phyloP scores from a whole-genome alignment of 2,329 filamentous ascomycete genomes.

The Botrytis medusae region DNA sequence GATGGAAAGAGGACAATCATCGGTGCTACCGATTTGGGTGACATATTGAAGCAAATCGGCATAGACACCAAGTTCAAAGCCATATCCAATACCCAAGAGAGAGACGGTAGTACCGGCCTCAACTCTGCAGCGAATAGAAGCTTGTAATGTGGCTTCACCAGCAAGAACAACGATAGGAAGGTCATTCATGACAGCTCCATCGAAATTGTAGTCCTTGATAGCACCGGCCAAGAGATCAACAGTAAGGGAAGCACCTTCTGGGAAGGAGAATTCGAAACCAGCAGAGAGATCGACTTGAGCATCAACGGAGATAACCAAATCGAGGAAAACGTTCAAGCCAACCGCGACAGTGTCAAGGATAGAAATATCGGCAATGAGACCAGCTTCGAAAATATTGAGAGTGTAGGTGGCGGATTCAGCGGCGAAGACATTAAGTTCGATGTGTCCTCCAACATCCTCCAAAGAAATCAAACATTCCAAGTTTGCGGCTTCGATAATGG shows the following conservation, averaged over 20 bases:
- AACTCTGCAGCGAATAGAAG: constrained; percentile 30
- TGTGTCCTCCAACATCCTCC: constrained; percentile 29
- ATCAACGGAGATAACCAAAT: constrained; percentile 31
- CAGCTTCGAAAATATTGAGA: constrained; percentile 29
- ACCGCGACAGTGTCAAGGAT: constrained; percentile 29
- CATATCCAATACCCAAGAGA: constrained; percentile 28
- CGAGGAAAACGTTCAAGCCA: constrained; percentile 30
- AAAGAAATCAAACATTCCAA: constrained; percentile 30
- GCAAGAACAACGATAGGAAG: constrained; percentile 29
- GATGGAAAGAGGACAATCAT: constrained; percentile 25
- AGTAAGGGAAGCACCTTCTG: constrained; percentile 31
- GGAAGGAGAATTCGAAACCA: constrained; percentile 34
- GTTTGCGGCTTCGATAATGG: constrained; percentile 26
- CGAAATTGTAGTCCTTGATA: constrained; percentile 29
- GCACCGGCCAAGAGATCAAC: constrained; percentile 32
- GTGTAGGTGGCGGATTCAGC: constrained; percentile 26
- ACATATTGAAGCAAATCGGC: constrained; percentile 32
- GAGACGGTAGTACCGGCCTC: constrained; percentile 32
- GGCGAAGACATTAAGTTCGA: constrained; percentile 29
- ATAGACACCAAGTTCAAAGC: constrained; percentile 31
- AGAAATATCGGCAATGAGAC: constrained; percentile 24
- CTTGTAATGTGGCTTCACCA: constrained; percentile 30
- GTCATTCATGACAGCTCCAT: constrained; percentile 25
- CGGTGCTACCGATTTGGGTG: constrained; percentile 24
- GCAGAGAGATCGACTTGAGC: constrained; percentile 29